Percentiles rank a stretch among this genome's conserved stretches.
Conservation (phyloP, 1,284 basidiomycete species). For the Apiotrichum gracile region DNA sequence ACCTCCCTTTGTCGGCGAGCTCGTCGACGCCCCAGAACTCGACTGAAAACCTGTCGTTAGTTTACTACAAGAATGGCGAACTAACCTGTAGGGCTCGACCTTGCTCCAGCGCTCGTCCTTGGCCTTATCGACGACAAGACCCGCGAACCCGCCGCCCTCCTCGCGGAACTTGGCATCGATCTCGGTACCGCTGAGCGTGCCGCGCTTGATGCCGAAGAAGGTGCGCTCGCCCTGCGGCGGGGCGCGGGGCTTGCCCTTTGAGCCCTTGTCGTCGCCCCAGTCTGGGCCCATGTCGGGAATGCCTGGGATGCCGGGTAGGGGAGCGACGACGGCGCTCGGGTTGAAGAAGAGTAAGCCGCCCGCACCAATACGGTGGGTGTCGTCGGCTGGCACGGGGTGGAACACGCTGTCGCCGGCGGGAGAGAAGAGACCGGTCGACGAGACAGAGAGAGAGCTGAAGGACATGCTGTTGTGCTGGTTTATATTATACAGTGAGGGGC, state of each 20-base stretch:
- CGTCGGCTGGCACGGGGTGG: conserved; percentile 68
- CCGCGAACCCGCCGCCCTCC: conserved; percentile 10
- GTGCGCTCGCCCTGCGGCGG: conserved; percentile 41
- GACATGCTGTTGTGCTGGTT: conserved; percentile 5
- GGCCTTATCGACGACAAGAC: conserved; percentile 11
- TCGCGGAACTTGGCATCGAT: conserved; percentile 28
- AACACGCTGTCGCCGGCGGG: conserved; percentile 46
- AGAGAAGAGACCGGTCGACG: conserved; percentile 1
- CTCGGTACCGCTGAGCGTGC: conserved; percentile 29
- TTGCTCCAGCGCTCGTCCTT: conserved; percentile 39
- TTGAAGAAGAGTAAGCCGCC: conserved; percentile 53
- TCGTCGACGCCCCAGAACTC: conserved; percentile 85
- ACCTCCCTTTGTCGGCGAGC: conserved; percentile 72
- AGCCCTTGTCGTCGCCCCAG: conserved; percentile 4
- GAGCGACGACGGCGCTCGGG: conserved; percentile 2
- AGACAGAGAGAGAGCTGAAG: conserved; percentile 17
- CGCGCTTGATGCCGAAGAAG: conserved; percentile 46
- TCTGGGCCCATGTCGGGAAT: conserved; percentile 42
- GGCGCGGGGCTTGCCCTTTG: conserved; percentile 13
- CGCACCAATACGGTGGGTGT: conserved; percentile 74
- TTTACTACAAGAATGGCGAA: conserved; percentile 35
- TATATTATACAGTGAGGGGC: neutral
- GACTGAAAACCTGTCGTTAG: conserved; percentile 55
- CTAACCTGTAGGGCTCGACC: conserved; percentile 61
- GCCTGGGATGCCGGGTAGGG: conserved; percentile 21